Evolutionary conservation across 2,329 filamentous ascomycete species (phyloP).

Genomic region (Pyrenochaeta sp.): DNA sequence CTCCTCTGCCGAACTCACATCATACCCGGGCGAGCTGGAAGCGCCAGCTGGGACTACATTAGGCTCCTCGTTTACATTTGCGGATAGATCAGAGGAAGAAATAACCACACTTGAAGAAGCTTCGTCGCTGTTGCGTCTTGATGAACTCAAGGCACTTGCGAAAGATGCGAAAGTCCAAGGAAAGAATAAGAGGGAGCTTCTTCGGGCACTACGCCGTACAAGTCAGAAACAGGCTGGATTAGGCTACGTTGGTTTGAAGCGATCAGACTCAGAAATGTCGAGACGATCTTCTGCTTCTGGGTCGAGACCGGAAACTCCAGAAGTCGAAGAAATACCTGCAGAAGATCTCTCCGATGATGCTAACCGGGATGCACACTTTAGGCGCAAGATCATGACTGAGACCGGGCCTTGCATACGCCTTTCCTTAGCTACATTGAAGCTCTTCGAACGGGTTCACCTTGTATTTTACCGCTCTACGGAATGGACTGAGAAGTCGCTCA

Average conservation of each 20-base stretch:
- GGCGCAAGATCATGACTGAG: conserved; percentile 77
- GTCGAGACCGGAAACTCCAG: conserved; percentile 36
- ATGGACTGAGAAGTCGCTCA: conserved; percentile 97
- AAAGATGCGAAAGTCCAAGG: conserved; percentile 88
- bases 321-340: conserved; percentile 43
- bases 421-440: conserved; percentile 72
- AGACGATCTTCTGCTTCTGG: conserved; percentile 55
- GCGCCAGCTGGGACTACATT: conserved; percentile 60
- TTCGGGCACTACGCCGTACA: conserved; percentile 75
- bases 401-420: conserved; percentile 87
- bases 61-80: conserved; percentile 74
- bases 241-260: conserved; percentile 71
- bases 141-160: conserved; percentile 84
- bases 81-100: conserved; percentile 75
- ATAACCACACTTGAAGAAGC: conserved; percentile 86
- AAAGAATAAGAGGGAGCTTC: conserved; percentile 84
- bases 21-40: conserved; percentile 59
- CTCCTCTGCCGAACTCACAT: conserved; percentile 45
- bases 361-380: conserved; percentile 77
- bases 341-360: conserved; percentile 52
- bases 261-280: conserved; percentile 69
- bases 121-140: conserved; percentile 79
- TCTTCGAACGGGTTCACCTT: conserved; percentile 93
- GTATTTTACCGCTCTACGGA: conserved; percentile 96
- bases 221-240: conserved; percentile 80